phyloP scores from a whole-genome alignment of 768 basidiomycete species.

The Leccinum incarnatum region DNA sequence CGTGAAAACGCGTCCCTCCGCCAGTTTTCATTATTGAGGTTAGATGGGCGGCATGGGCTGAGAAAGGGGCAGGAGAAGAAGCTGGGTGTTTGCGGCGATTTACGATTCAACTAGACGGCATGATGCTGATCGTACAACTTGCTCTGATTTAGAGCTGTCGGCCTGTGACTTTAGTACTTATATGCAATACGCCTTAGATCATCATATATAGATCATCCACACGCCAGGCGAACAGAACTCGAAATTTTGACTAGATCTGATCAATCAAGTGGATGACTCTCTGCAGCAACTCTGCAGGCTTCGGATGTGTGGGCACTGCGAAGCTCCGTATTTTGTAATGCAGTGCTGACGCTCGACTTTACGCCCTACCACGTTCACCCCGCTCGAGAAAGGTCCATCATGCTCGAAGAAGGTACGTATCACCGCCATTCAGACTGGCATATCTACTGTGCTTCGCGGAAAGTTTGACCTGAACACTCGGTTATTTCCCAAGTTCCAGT shows the following conservation, averaged over 20 bases:
- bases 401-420: too few relatives aligned
- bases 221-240: not conserved
- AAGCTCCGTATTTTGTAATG: too few relatives aligned
- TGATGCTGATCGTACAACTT: not conserved
- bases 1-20: not conserved
- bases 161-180: not conserved
- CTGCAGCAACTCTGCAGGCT: too few relatives aligned
- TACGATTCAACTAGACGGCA: not conserved
- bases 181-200: not conserved
- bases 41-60: not conserved
- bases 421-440: too few relatives aligned
- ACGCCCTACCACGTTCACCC: too few relatives aligned
- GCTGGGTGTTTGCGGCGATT: not conserved
- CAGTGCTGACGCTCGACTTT: too few relatives aligned
- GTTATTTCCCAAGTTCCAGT: too few relatives aligned
- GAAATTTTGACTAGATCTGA: not conserved
- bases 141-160: not conserved
- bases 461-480: too few relatives aligned
- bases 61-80: not conserved
- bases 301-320: too few relatives aligned
- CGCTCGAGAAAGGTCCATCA: too few relatives aligned
- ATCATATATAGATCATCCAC: not conserved
- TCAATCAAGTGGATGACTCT: too few relatives aligned
- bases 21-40: not conserved
- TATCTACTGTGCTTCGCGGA: too few relatives aligned